Conservation (phyloP, 2,329 filamentous ascomycete species). For the Aspergillus sp. region DNA sequence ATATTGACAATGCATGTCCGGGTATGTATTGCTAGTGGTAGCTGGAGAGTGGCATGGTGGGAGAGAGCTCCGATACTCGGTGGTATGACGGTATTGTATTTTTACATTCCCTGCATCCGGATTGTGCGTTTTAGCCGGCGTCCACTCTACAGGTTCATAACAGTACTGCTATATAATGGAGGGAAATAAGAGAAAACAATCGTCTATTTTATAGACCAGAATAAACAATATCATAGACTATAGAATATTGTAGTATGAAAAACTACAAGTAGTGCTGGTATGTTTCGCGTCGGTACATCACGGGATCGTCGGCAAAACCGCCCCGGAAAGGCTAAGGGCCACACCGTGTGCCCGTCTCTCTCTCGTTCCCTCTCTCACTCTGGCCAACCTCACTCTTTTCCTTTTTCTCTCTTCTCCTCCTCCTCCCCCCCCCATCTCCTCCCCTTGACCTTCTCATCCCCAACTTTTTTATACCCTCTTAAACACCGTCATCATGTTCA, state of each 20-base stretch:
- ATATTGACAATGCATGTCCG: background rate
- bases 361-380: slow-evolving; percentile 23
- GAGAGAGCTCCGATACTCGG: too few species aligned
- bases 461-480: slow-evolving; percentile 30
- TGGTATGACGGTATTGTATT: too few species aligned
- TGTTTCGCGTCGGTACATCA: slow-evolving; percentile 29
- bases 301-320: slow-evolving; percentile 39
- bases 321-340: slow-evolving; percentile 35
- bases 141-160: too few species aligned
- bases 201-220: background rate
- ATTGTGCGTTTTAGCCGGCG: too few species aligned
- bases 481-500: slow-evolving; percentile 53
- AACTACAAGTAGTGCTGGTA: background rate
- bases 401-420: slow-evolving; percentile 23
- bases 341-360: slow-evolving; percentile 24
- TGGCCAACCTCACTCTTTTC: slow-evolving; percentile 25
- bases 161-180: too few species aligned
- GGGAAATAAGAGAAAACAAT: too few species aligned
- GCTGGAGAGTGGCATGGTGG: too few species aligned
- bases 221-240: background rate
- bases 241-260: background rate
- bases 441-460: slow-evolving; percentile 29
- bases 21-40: too few species aligned
- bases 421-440: slow-evolving; percentile 28
- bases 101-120: too few species aligned